Evolutionary conservation across 495 filamentous ascomycete species (phyloP).

Genomic region (Extremus antarcticus): DNA sequence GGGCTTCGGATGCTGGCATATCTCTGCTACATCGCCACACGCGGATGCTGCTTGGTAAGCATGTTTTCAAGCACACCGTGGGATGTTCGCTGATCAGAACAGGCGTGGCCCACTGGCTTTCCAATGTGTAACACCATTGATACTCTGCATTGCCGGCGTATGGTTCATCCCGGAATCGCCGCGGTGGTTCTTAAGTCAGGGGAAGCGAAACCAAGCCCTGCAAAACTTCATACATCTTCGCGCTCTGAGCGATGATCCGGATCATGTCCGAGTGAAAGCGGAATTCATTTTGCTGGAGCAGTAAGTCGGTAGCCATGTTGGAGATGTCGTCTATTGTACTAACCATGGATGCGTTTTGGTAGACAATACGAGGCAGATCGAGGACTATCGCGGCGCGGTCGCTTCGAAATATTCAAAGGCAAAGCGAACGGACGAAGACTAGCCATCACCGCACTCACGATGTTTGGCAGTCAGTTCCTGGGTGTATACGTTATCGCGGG

Average conservation of each 20-base stretch:
- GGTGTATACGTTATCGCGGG: constrained; percentile 36
- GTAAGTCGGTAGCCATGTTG: neutral
- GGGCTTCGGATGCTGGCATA: constrained; percentile 8
- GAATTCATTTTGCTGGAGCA: constrained; percentile 14
- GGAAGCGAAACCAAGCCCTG: constrained; percentile 8
- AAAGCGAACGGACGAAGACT: constrained; percentile 36
- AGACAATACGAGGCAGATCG: constrained; percentile 11
- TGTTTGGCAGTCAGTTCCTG: constrained; percentile 24
- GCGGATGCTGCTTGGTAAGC: neutral
- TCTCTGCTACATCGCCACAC: constrained; percentile 11
- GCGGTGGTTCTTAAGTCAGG: constrained; percentile 38
- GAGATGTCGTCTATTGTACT: neutral
- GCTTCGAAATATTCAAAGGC: constrained; percentile 33
- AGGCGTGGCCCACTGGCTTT: constrained; percentile 39
- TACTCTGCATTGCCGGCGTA: too few relatives aligned
- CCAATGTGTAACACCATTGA: constrained; percentile 32
- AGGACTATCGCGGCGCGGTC: constrained; percentile 6
- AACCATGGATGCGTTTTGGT: neutral
- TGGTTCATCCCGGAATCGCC: constrained; percentile 39
- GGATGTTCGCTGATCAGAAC: constrained; percentile 26
- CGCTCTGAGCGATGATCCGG: neutral
- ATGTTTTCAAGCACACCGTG: neutral
- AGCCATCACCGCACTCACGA: constrained; percentile 13
- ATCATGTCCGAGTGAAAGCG: neutral
- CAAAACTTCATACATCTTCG: constrained; percentile 2